These are phyloP conservation scores for Didymella segeticola DNA, from an alignment of 2,329 filamentous ascomycete genomes.

Conservation along the genomic window DNA sequence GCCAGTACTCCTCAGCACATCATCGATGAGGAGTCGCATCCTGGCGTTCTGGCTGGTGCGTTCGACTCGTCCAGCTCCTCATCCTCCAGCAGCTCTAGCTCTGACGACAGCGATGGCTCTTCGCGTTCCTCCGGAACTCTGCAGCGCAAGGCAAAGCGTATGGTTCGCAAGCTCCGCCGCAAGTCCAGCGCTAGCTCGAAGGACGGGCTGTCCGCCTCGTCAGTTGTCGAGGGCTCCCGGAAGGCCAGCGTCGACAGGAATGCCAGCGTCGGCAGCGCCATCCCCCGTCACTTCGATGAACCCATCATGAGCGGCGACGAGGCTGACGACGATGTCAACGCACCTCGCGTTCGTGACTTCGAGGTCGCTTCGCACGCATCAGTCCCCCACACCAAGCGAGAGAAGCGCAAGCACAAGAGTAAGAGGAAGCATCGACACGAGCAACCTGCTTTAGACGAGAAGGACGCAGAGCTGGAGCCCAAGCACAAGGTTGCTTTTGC, in stretches of 20 bases:
- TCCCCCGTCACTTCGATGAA: conserved; percentile 47
- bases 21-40: conserved; percentile 88
- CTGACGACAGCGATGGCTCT: conserved; percentile 71
- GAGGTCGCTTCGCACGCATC: conserved; percentile 48
- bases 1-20: conserved; percentile 90
- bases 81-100: conserved; percentile 49
- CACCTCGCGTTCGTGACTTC: conserved; percentile 57
- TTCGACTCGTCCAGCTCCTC: conserved; percentile 74
- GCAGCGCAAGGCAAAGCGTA: conserved; percentile 76
- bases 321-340: conserved; percentile 57
- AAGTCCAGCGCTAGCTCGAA: conserved; percentile 79
- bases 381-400: conserved; percentile 45
- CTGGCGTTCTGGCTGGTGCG: conserved; percentile 82
- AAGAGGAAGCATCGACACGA: conserved; percentile 55
- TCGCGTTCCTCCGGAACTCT: conserved; percentile 72
- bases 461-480: conserved; percentile 22
- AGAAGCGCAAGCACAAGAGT: conserved; percentile 49
- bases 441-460: conserved; percentile 33
- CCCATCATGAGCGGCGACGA: conserved; percentile 61
- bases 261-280: conserved; percentile 20
- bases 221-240: conserved; percentile 47
- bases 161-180: conserved; percentile 74
- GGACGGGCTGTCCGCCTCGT: conserved; percentile 60
- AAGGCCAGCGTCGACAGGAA: conserved; percentile 32
- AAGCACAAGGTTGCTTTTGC: conserved; percentile 50